phyloP scores from a whole-genome alignment of 106 monocot species.

The Dendrobium officinale region DNA sequence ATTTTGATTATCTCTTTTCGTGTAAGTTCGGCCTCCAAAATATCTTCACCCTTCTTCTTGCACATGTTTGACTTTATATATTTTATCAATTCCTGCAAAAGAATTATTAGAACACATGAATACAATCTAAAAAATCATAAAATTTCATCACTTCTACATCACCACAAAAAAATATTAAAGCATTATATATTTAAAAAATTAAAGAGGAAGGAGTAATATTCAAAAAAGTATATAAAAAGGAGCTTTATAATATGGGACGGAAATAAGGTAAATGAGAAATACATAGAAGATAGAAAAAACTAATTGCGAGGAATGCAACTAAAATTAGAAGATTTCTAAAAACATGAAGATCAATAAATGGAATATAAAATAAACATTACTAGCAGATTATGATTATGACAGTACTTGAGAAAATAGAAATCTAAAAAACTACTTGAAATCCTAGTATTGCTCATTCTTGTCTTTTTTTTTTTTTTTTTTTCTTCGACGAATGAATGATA shows the following conservation, averaged over 20 bases:
- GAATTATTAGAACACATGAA: neutral
- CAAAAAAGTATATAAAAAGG: neutral
- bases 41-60: slow-evolving; percentile 44
- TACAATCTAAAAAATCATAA: neutral
- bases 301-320: no score
- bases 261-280: neutral
- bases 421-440: neutral
- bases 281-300: neutral
- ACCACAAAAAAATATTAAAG: neutral
- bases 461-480: neutral
- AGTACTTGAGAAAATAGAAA: neutral
- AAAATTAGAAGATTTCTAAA: neutral
- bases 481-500: no score
- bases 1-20: slow-evolving; percentile 73
- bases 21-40: slow-evolving; percentile 63
- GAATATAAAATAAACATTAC: neutral
- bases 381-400: neutral
- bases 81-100: slow-evolving; percentile 70
- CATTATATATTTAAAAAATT: neutral
- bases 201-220: neutral
- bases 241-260: neutral
- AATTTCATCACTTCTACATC: neutral
- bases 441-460: neutral
- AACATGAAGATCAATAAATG: neutral
- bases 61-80: slow-evolving; percentile 46